Evolutionary conservation across 352 stramenopile genomes (phyloP).

Genomic region (Elongisporangium prolatum): DNA sequence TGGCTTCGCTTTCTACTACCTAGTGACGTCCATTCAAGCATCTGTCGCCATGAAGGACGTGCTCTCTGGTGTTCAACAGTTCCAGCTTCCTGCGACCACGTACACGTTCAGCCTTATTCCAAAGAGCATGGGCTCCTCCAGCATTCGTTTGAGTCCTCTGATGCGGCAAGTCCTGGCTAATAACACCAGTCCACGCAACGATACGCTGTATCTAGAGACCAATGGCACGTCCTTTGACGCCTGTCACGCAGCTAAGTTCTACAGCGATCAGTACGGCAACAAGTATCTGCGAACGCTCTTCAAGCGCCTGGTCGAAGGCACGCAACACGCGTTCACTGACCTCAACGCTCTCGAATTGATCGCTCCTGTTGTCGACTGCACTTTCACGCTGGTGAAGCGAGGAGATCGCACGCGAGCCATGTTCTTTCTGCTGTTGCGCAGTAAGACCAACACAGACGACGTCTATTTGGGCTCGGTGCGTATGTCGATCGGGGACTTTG

Average conservation of each 20-base stretch:
- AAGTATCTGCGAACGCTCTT: conserved; percentile 14
- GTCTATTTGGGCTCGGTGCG: conserved; percentile 4
- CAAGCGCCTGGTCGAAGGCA: conserved; percentile 4
- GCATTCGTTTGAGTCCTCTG: conserved; percentile 12
- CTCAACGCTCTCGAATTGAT: background rate
- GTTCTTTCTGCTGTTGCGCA: conserved; percentile 2
- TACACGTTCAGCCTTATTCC: background rate
- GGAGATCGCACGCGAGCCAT: conserved; percentile 2
- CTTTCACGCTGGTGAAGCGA: background rate
- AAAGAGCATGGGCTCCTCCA: background rate
- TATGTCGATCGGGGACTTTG: conserved; percentile 9
- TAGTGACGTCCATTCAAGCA: background rate
- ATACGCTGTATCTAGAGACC: conserved; percentile 27
- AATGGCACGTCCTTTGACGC: conserved; percentile 13
- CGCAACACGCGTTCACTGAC: background rate
- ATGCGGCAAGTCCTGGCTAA: conserved; percentile 17
- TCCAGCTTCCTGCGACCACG: background rate
- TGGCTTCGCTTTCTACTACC: background rate
- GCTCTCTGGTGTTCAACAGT: background rate
- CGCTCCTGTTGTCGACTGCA: conserved; percentile 4
- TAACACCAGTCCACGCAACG: conserved; percentile 20
- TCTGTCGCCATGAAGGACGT: background rate
- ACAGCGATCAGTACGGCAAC: conserved; percentile 17
- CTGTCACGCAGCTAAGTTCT: conserved; percentile 11
- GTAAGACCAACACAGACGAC: background rate